These are phyloP conservation scores for Cryptosporidium ubiquitum DNA, from an alignment of 169 alveolate species.

Conservation along the genomic window DNA sequence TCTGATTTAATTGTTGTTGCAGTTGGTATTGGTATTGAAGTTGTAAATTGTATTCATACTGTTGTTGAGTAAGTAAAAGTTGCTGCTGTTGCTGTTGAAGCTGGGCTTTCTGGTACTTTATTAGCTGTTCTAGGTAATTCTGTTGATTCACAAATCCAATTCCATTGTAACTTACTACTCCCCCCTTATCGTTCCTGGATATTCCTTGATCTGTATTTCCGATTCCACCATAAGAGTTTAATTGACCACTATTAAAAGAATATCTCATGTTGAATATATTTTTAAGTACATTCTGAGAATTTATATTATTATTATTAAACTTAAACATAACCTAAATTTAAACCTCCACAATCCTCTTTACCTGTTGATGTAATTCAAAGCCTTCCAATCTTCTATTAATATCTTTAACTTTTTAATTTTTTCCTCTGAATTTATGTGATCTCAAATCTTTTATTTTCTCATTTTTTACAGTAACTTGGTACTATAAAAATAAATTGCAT, in stretches of 20 bases:
- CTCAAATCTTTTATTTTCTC: not conserved
- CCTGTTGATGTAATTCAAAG: not conserved
- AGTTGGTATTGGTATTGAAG: conserved; percentile 36
- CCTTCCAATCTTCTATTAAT: not conserved
- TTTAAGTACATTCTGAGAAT: not conserved
- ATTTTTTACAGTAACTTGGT: conserved; percentile 40
- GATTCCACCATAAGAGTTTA: not conserved
- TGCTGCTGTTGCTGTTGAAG: conserved; percentile 15
- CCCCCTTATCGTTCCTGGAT: not conserved
- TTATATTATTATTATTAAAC: conserved; percentile 2
- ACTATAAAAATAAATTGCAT: conserved; percentile 47
- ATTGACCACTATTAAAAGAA: not conserved
- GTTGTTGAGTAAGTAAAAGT: conserved; percentile 2
- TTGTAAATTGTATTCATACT: conserved; percentile 33
- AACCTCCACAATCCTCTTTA: not conserved
- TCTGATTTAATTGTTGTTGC: conserved; percentile 15
- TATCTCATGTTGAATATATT: not conserved
- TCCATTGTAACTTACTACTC: not conserved
- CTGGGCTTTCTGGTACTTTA: conserved; percentile 11
- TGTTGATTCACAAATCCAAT: not conserved
- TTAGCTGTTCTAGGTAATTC: conserved; percentile 13
- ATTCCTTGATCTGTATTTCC: not conserved
- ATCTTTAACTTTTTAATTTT: not conserved
- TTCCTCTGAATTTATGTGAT: conserved; percentile 8
- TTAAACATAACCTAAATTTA: conserved; percentile 2